Base-by-base conservation (phyloP, 163 green algal genomes). In the Chloroidium sp. region DNA sequence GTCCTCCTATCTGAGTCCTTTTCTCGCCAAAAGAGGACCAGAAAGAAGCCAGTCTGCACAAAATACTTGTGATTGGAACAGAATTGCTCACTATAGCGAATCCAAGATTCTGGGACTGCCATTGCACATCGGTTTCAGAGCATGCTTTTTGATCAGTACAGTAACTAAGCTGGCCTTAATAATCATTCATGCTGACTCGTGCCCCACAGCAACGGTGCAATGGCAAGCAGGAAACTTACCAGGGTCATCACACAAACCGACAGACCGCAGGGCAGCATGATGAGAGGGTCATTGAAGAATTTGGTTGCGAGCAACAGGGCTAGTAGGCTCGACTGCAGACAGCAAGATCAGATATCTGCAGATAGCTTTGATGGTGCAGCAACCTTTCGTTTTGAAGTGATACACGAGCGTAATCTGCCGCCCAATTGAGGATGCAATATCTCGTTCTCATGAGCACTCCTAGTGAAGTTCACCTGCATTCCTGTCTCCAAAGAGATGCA, bases 241-340 rank as follows among this genome's bases (percentile, higher is more conserved):
- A 85, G 78, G 0, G 82, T 85, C 82, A 85, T 85, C 75, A 85
- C 79, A 67, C 82, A 83, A 8, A 78, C 74, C 59, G 82, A 85
- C 0, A 85, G 75, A 6, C 82, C 82, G 58, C 78, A 83, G 0
- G 82, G 82, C 78, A 85, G 75, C 3, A 62, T 79, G 6, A 82
- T 75, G 6, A 85, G 69, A 57, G 82, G 76, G 62, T 84, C 83
- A 2, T 14, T 62, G 60, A 84, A 86, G 62, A 84, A 84, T 60
- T 13, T 78, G 69, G 62, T 82, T 2, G 83, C 79, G 59, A 86
- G 83, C 59, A 86, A 74, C 62, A 86, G 77, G 13, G 68, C 83
- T 13, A 86, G 69, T 62, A 86, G 78, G 76, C 79, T 82, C 14
- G 82, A 84, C 82, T 86, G 82, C 82, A 81, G 6, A 12, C 58